Conservation (phyloP, 495 filamentous ascomycete species). For the Opeltia flavorubescens region DNA sequence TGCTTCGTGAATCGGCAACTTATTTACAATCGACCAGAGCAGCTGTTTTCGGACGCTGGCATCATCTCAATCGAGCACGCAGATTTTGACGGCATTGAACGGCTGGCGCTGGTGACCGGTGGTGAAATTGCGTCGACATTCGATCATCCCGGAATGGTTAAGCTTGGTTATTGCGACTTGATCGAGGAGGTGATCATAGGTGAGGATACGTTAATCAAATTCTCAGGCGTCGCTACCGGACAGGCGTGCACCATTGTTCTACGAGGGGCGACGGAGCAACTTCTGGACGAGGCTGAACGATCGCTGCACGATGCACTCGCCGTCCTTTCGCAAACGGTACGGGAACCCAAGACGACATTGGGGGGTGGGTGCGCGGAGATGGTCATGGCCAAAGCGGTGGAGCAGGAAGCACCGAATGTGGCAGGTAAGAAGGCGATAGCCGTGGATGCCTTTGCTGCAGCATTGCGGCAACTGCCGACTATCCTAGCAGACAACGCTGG, state of each 20-base stretch:
- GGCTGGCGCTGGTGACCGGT: slow-evolving; percentile 85
- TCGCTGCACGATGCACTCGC: slow-evolving; percentile 93
- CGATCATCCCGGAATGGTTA: slow-evolving; percentile 92
- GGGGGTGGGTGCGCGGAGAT: slow-evolving; percentile 96
- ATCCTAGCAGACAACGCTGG: slow-evolving; percentile 97
- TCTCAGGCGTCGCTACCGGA: slow-evolving; percentile 89
- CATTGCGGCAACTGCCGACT: slow-evolving; percentile 83
- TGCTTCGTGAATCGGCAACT: slow-evolving; percentile 98
- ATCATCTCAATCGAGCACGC: slow-evolving; percentile 98
- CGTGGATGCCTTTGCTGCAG: slow-evolving; percentile 76
- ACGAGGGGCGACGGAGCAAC: slow-evolving; percentile 88
- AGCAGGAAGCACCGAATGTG: slow-evolving; percentile 83
- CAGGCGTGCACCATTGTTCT: slow-evolving; percentile 95
- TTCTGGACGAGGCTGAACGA: slow-evolving; percentile 92
- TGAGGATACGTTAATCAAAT: slow-evolving; percentile 92
- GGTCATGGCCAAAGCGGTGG: slow-evolving; percentile 97
- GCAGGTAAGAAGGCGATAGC: slow-evolving; percentile 94
- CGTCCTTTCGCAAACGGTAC: slow-evolving; percentile 92
- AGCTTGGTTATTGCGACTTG: slow-evolving; percentile 85
- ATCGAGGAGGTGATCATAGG: slow-evolving; percentile 98
- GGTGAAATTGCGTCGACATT: slow-evolving; percentile 97
- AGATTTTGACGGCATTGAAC: slow-evolving; percentile 96
- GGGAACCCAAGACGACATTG: slow-evolving; percentile 84
- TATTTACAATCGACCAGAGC: slow-evolving; percentile 99
- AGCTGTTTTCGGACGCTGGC: slow-evolving; percentile 93